Evolutionary conservation across 495 filamentous ascomycete genomes (phyloP), one percentile per base, ranked within the genome.

Genomic region (Trichoderma orchidacearum): DNA sequence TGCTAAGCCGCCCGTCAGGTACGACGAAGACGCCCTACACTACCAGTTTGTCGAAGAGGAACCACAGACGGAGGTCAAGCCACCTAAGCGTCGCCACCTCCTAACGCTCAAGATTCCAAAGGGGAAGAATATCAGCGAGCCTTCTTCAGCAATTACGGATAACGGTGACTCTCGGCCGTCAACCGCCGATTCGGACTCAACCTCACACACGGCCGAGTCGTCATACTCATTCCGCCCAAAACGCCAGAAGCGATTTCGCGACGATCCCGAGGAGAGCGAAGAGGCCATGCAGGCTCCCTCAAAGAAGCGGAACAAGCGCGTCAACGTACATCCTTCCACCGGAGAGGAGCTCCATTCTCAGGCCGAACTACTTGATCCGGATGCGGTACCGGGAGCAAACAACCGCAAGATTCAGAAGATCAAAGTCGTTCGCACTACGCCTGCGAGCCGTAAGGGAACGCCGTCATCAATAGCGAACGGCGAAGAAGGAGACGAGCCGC

Each of bases 181-280:
- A 3, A 70, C 68, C 0, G 64, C 70, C 0, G 63, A 62, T 0
- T 71, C 68, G 0, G 61, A 63, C 8, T 60, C 41, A 1, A 72
- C 65, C 6, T 60, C 57, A 3, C 64, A 66, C 35, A 68, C 67
- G 1, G 55, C 32, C 23, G 68, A 69, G 57, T 66, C 70, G 6
- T 34, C 63, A 0, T 72, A 72, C 53, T 68, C 67, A 0, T 61
- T 72, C 23, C 68, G 70, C 12, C 67, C 69, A 17, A 70, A 70
- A 58, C 61, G 61, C 6, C 69, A 63, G 56, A 66, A 69, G 35
- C 71, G 67, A 41, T 71, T 68, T 17, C 64, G 68, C 53, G 70
- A 71, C 55, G 68, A 70, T 35, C 64, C 66, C 5, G 60, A 64
- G 30, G 56, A 51, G 17, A 30, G 23, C 17, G 48, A 51, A 6